phyloP scores from a whole-genome alignment of 768 basidiomycete genomes.

The Russula emetica region DNA sequence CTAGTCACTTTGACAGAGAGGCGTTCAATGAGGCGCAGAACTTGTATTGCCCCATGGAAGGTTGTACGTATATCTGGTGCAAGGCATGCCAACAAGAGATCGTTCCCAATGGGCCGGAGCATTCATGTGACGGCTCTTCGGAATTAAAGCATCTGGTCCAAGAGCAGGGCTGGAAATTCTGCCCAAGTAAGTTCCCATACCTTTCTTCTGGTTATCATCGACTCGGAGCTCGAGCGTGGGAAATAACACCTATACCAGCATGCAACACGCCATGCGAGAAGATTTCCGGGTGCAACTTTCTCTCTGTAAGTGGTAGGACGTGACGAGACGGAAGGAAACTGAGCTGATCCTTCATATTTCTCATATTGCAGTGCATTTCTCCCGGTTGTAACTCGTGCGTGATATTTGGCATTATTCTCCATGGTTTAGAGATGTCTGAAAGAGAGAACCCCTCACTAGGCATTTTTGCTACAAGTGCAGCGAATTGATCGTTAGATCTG shows the following conservation, averaged over 20 bases:
- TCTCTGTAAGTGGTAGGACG: constrained; percentile 42
- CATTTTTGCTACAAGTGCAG: constrained; percentile 56
- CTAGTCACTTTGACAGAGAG: constrained; percentile 31
- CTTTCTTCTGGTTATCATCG: too few species aligned
- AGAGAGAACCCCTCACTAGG: constrained; percentile 15
- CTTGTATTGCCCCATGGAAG: constrained; percentile 32
- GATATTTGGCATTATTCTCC: not conserved
- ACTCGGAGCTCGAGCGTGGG: not conserved
- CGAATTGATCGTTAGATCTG: constrained; percentile 23
- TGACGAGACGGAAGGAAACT: not conserved
- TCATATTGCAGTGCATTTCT: constrained; percentile 43
- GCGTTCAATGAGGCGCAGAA: constrained; percentile 29
- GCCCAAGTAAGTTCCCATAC: constrained; percentile 30
- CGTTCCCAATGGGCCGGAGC: constrained; percentile 26
- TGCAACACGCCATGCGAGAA: constrained; percentile 50
- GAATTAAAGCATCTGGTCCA: constrained; percentile 34
- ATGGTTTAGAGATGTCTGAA: not conserved
- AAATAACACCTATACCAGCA: constrained; percentile 31
- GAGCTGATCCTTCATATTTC: not conserved
- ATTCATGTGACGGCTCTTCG: constrained; percentile 35
- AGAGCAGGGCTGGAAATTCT: constrained; percentile 35
- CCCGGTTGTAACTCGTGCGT: constrained; percentile 50
- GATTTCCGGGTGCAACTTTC: constrained; percentile 53
- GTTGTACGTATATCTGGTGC: constrained; percentile 35
- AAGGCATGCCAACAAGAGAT: constrained; percentile 34